phyloP scores from a whole-genome alignment of 345 rosid genomes.

The Microcos paniculata region DNA sequence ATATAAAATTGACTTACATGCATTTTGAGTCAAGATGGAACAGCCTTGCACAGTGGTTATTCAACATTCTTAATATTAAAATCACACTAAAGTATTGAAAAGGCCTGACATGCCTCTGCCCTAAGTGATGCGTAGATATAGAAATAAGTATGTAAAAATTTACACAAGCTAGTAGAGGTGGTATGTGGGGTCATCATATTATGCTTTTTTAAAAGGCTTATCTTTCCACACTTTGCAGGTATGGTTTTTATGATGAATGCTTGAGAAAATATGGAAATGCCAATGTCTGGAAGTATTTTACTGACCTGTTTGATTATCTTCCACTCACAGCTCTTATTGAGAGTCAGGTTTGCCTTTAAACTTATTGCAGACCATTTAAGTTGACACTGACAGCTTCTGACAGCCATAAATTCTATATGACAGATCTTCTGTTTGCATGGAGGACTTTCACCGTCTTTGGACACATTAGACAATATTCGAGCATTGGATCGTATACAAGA shows the following conservation, averaged over 20 bases:
- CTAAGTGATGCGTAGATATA: background rate
- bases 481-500: constrained; percentile 97
- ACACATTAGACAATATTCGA: constrained; percentile 86
- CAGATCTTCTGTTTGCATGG: constrained; percentile 96
- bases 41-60: background rate
- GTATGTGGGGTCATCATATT: background rate
- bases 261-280: constrained; percentile 97
- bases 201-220: background rate
- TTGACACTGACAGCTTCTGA: constrained; percentile 15
- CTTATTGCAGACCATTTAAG: constrained; percentile 9
- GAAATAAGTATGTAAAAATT: background rate
- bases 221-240: constrained; percentile 45
- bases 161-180: background rate
- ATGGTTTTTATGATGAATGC: constrained; percentile 95
- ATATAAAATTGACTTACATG: background rate
- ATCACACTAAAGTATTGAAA: background rate
- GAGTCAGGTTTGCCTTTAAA: constrained; percentile 64
- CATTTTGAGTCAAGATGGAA: background rate
- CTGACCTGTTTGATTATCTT: constrained; percentile 87
- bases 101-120: background rate
- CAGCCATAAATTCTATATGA: background rate
- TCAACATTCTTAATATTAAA: background rate
- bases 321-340: constrained; percentile 94
- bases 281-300: constrained; percentile 92
- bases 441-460: constrained; percentile 92